A percentile compares a stretch with the other conserved stretches of the same genome.
phyloP scores from a whole-genome alignment of 352 stramenopile species.

The Pseudoperonospora humuli region DNA sequence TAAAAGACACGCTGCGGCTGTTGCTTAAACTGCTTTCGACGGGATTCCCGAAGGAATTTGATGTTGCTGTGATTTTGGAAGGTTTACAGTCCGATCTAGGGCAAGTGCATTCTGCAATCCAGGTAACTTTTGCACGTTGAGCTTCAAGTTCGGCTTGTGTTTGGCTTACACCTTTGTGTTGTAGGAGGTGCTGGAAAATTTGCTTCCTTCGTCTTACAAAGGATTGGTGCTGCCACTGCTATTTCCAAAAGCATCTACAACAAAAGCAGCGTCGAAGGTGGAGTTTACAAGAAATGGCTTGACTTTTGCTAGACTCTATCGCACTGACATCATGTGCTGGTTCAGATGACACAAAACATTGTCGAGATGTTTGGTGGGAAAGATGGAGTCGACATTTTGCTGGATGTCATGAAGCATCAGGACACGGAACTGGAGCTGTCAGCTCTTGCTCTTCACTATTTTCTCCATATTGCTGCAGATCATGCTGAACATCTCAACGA shows the following conservation, averaged over 20 bases:
- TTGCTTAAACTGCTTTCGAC: conserved; percentile 75
- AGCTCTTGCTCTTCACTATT: conserved; percentile 73
- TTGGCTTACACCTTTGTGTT: conserved; percentile 3
- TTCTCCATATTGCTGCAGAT: conserved; percentile 64
- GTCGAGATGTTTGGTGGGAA: conserved; percentile 37
- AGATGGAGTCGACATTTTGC: conserved; percentile 49
- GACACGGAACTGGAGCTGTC: conserved; percentile 56
- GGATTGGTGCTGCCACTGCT: conserved; percentile 62
- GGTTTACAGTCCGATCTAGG: conserved; percentile 58
- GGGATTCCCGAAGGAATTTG: conserved; percentile 77
- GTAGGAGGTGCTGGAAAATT: conserved; percentile 75
- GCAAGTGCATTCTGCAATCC: conserved; percentile 74
- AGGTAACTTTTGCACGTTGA: conserved; percentile 20
- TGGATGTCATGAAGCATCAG: conserved; percentile 65
- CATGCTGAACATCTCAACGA: conserved; percentile 36
- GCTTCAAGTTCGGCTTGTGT: neutral
- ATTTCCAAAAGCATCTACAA: conserved; percentile 47
- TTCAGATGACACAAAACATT: conserved; percentile 58
- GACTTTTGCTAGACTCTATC: neutral
- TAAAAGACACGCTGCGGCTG: conserved; percentile 66
- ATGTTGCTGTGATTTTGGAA: conserved; percentile 75
- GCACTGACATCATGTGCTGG: neutral
- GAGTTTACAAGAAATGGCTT: too few species aligned
- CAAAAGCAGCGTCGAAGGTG: conserved; percentile 55
- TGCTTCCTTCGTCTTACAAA: conserved; percentile 68